Evolutionary conservation across 2,329 filamentous ascomycete species (phyloP), one percentile per base, ranked within the genome.

Genomic region (Arthrobotrys sphaeroides): DNA sequence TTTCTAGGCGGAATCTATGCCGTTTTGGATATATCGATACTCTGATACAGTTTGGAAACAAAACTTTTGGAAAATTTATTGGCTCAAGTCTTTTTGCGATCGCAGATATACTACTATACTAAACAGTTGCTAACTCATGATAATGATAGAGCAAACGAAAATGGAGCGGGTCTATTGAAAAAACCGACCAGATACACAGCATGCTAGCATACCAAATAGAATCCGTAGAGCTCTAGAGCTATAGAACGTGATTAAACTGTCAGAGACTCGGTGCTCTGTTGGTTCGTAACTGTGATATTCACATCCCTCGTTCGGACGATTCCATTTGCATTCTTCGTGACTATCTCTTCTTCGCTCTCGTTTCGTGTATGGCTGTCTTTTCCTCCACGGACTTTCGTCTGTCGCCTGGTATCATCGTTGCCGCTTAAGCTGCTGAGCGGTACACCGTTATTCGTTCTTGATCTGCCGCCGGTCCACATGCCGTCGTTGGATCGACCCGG

Each of bases 291-390:
- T 0, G 57, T 55, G 13, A 64, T 42, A 28, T 40, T 45, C 22
- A 70, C 53, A 24, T 72, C 67, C 22, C 38, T 55, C 12, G 67
- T 72, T 13, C 62, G 47, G 7, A 72, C 26, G 13, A 72, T 72
- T 16, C 45, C 57, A 18, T 72, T 64, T 5, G 57, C 24, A 22
- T 64, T 72, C 18, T 72, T 64, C 6, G 59, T 28, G 13, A 72
- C 45, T 1, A 69, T 69, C 36, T 72, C 67, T 57, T 72, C 67
- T 28, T 72, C 67, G 16, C 67, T 72, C 6, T 72, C 67, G 31
- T 72, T 72, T 26, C 67, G n/a, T 10, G 22, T 72, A 18, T 64
- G 67, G 9, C 38, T 31, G 3, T 55, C 59, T 24, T 72, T 72
- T 0, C 67, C 67, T 2, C 67, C 67, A 1, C 57, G 57, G 24